phyloP scores from a whole-genome alignment of 805 yeast genomes.

The Cyberlindnera maclurae region DNA sequence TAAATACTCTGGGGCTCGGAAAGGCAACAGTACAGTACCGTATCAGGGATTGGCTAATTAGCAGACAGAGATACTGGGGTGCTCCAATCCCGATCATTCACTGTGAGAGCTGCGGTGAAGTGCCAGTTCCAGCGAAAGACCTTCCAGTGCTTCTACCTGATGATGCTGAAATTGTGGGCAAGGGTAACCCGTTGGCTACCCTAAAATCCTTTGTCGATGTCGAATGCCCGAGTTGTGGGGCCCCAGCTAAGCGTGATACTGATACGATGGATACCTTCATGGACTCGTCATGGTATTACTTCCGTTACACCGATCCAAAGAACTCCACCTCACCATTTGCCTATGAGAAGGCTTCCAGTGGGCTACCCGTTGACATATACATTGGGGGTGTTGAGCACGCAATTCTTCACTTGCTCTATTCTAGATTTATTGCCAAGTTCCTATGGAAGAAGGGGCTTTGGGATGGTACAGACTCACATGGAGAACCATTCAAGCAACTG shows the following conservation, averaged over 20 bases:
- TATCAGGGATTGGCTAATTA: constrained; percentile 89
- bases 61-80: constrained; percentile 97
- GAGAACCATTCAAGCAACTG: constrained; percentile 76
- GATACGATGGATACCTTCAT: constrained; percentile 99
- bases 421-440: constrained; percentile 82
- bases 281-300: constrained; percentile 95
- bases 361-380: constrained; percentile 83
- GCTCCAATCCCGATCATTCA: constrained; percentile 95
- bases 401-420: constrained; percentile 79
- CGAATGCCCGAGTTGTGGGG: constrained; percentile 76
- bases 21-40: constrained; percentile 44
- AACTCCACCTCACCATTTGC: constrained; percentile 52
- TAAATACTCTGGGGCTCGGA: constrained; percentile 40
- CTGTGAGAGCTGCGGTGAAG: constrained; percentile 80
- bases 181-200: constrained; percentile 62
- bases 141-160: constrained; percentile 79
- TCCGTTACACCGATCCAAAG: constrained; percentile 73
- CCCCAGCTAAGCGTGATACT: constrained; percentile 76
- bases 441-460: constrained; percentile 60
- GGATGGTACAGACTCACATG: constrained; percentile 48
- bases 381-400: constrained; percentile 98
- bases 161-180: constrained; percentile 40
- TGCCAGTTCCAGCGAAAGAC: constrained; percentile 84
- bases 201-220: constrained; percentile 64
- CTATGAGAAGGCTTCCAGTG: constrained; percentile 37